Evolutionary conservation across 129 eudicot genomes (phyloP).

Genomic region (Saposhnikovia divaricata): DNA sequence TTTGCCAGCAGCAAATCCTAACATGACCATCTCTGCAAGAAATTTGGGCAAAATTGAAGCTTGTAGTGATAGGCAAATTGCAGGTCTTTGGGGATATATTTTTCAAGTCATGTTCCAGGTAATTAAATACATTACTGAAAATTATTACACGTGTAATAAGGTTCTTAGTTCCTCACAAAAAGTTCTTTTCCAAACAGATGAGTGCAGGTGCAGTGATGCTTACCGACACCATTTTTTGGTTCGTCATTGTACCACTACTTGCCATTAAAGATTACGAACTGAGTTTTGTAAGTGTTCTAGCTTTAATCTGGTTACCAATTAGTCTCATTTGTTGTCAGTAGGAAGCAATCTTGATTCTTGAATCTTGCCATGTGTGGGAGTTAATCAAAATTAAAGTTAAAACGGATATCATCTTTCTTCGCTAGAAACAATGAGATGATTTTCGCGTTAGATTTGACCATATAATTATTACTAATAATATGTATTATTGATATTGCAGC

Average conservation of each 20-base stretch:
- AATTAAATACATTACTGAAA: not conserved
- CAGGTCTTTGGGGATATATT: slow-evolving; percentile 70
- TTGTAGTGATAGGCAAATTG: slow-evolving; percentile 36
- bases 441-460: not conserved
- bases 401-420: not conserved
- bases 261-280: slow-evolving; percentile 65
- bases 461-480: not conserved
- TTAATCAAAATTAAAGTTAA: too few relatives aligned
- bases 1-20: slow-evolving; percentile 15
- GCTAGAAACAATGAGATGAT: not conserved
- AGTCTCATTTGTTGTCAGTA: not conserved
- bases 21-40: slow-evolving; percentile 22
- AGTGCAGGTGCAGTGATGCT: slow-evolving; percentile 96
- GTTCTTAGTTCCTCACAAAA: not conserved
- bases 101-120: slow-evolving; percentile 94
- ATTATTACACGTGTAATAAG: not conserved
- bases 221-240: slow-evolving; percentile 92
- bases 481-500: slow-evolving; percentile 35
- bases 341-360: not conserved
- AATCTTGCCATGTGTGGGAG: not conserved
- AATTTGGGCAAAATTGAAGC: slow-evolving; percentile 17
- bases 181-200: slow-evolving; percentile 39
- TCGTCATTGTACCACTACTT: slow-evolving; percentile 78
- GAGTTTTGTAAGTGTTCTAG: slow-evolving; percentile 63
- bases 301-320: not conserved